Evolutionary conservation across 495 filamentous ascomycete genomes (phyloP).

Genomic region (Podospora appendiculata): DNA sequence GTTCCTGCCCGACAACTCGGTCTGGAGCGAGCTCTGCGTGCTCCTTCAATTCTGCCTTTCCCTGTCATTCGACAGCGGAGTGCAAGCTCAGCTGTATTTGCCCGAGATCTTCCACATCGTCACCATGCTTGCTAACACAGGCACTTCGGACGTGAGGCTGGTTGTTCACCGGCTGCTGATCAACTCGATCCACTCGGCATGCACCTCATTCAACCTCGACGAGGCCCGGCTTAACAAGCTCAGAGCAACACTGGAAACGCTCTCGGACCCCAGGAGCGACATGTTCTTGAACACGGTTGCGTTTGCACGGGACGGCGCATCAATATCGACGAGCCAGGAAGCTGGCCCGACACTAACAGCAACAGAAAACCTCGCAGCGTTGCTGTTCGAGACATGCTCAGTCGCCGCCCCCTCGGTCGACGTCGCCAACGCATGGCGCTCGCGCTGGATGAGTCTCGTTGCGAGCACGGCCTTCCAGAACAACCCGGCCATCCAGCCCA

Average conservation of each 20-base stretch:
- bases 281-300: constrained; percentile 33
- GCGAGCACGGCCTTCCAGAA: constrained; percentile 64
- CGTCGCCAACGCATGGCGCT: constrained; percentile 60
- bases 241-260: constrained; percentile 41
- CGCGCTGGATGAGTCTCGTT: constrained; percentile 62
- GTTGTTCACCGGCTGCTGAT: constrained; percentile 52
- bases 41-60: constrained; percentile 55
- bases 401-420: constrained; percentile 55
- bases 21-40: constrained; percentile 58
- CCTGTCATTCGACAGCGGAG: constrained; percentile 55
- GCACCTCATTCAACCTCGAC: constrained; percentile 51
- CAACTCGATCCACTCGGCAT: constrained; percentile 58
- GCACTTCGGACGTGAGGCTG: constrained; percentile 43
- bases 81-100: constrained; percentile 55
- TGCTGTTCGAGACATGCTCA: constrained; percentile 53
- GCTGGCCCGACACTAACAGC: constrained; percentile 36
- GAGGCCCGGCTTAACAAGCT: constrained; percentile 46
- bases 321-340: constrained; percentile 41
- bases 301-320: constrained; percentile 31
- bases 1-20: constrained; percentile 52
- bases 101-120: constrained; percentile 61
- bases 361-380: constrained; percentile 44
- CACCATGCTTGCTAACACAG: constrained; percentile 58
- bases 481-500: constrained; percentile 59
- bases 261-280: constrained; percentile 48